These are phyloP conservation scores for Hibiscus trionum DNA, from an alignment of 345 rosid species.

Conservation along the genomic window DNA sequence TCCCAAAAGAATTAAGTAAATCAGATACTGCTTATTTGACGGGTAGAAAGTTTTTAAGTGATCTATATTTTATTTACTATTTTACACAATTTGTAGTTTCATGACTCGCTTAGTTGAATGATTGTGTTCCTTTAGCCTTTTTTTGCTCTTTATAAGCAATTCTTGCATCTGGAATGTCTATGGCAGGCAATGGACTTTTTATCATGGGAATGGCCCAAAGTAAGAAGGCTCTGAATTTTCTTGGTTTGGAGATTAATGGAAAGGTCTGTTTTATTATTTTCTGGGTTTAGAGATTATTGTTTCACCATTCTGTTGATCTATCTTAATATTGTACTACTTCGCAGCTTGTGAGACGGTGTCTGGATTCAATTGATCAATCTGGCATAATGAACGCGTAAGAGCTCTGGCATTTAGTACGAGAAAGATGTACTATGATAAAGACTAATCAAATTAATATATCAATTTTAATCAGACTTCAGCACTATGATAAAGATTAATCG, in stretches of 20 bases:
- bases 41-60: background rate
- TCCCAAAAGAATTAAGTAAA: background rate
- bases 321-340: slow-evolving; percentile 5
- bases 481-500: background rate
- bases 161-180: background rate
- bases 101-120: background rate
- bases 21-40: background rate
- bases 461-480: background rate
- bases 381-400: slow-evolving; percentile 45
- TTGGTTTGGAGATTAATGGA: slow-evolving; percentile 56
- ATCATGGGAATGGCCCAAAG: slow-evolving; percentile 53
- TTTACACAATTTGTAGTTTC: background rate
- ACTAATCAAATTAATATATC: slow-evolving; percentile 2
- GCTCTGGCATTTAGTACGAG: background rate
- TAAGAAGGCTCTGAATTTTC: slow-evolving; percentile 50
- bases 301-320: background rate
- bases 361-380: slow-evolving; percentile 32
- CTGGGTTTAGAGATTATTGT: slow-evolving; percentile 53
- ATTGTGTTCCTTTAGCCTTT: background rate
- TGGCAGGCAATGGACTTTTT: slow-evolving; percentile 56
- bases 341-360: slow-evolving; percentile 49
- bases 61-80: background rate
- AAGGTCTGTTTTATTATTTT: slow-evolving; percentile 40
- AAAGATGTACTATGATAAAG: background rate
- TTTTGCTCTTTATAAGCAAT: background rate